Evolutionary conservation across 371 early-diverging fungal genomes (phyloP), one percentile per base, ranked within the genome.

Genomic region (Mucor plumbeus): DNA sequence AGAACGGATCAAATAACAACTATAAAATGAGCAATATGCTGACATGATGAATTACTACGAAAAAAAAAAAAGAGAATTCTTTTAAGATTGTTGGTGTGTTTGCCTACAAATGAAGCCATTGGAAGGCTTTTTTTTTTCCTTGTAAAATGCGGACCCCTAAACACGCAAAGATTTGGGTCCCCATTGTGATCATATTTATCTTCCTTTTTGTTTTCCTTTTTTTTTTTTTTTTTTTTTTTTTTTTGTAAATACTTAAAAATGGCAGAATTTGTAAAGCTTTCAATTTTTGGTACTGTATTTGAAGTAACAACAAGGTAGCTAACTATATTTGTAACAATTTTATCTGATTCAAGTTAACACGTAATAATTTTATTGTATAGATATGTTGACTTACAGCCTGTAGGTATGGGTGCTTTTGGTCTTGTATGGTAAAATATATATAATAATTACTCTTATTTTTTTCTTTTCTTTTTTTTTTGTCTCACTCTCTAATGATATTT

Each of bases 371-470:
- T 38, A 4, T 11, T 11, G 26, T 44, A 31, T 67, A 92, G 94
- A 82, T 97, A 97, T 84, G 88, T 89, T 35, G 92, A 95, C 80
- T 85, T 96, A 63, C 92, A 95, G 71, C 95, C 97, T 33, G 92
- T 97, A n/a, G 98, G 98, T 54, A 94, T 97, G 94, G 98, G 98
- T 55, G 95, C 97, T 7, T 97, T 97, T 78, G 98, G 98, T 67
- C 85, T 97, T 14, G 98, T 97, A 17, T 96, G 96, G 95, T 96
- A 88, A 77, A 83, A 68, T 33, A 54, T 14, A 54, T 7, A 35
- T 36, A 47, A 9, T 14, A 35, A 34, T 4, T 6, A 36, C 9
- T 36, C 38, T 36, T 9, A 36, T 36, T 36, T 36, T 36, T 36
- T 6, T 47, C 48, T 41, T 39, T 0, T 40, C 36, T 4, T n/a